Base-by-base conservation (phyloP, 2,329 filamentous ascomycete species). In the Macrophomina phaseolina region DNA sequence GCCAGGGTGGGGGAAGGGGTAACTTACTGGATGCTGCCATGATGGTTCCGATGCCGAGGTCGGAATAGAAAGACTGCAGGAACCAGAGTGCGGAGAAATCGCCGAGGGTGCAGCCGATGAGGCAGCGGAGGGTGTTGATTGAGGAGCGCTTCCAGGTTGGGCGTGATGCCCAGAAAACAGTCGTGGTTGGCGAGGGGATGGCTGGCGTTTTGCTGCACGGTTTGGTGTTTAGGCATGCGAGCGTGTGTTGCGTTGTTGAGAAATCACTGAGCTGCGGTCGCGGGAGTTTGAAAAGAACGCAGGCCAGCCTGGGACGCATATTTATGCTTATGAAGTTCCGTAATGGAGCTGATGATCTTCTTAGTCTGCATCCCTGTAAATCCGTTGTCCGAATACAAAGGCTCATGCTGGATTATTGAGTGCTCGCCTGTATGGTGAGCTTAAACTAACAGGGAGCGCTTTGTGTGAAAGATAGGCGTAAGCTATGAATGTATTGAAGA, bases 71-170 rank as follows among this genome's bases (percentile, higher is more conserved):
- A 0, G 81, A 75, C 67, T 87, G 85, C 0, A 88, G 77, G 38
- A 81, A 79, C 85, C 85, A 87, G 78, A 87, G 81, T 0, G 83
- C 80, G 1, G 83, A 81, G 68, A 87, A 87, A 71, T 87, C 85
- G n/a, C 85, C 85, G 0, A 77, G 49, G 0, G 85, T 86, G 69
- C 86, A 87, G 7, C 86, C 85, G 1, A 84, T 74, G 1, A 87
- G 78, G 67, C 86, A 88, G 6, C 85, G 83, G 3, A 85, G 72
- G 0, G 86, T 87, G 70, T 87, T 87, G 69, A 87, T 71, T 0
- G 77, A 76, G 0, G 85, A 83, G n/a, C 85, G 77, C 32, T 75
- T 78, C 85, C 85, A 87, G 0, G 77, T 73, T 11, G 73, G 67
- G 11, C 62, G 70, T n/a, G 72, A 78, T 3, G 70, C 68, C 80